These are phyloP conservation scores for Aspergillus steynii DNA, from an alignment of 495 filamentous ascomycete genomes.

Conservation along the genomic window DNA sequence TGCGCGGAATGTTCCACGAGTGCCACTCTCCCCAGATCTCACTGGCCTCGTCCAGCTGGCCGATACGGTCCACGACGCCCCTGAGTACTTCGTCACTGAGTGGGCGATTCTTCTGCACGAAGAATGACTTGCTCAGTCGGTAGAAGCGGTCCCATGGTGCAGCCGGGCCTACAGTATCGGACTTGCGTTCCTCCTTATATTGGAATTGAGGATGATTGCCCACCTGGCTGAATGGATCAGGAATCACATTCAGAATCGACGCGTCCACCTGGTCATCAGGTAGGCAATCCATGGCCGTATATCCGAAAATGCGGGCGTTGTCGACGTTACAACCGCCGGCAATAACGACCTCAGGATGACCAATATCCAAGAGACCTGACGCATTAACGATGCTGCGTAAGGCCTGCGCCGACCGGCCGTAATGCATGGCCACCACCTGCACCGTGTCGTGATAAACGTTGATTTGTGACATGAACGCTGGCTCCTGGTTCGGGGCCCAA, in stretches of 20 bases:
- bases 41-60: background rate
- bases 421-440: background rate
- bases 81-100: background rate
- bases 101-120: background rate
- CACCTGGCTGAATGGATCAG: background rate
- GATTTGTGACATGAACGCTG: background rate
- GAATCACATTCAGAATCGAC: background rate
- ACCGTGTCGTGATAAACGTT: background rate
- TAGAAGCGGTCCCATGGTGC: background rate
- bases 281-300: background rate
- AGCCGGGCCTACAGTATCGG: background rate
- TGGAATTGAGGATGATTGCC: background rate
- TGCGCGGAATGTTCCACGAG: background rate
- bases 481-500: background rate
- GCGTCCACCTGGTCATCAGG: background rate
- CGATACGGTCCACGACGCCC: background rate
- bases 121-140: background rate
- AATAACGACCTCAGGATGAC: background rate
- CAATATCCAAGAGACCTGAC: background rate
- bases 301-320: background rate
- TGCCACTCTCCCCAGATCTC: background rate
- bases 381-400: background rate
- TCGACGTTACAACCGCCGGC: background rate
- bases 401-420: background rate
- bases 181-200: background rate